A percentile compares a stretch with the other conserved stretches of the same genome.
These are phyloP conservation scores for Calonectria naviculata DNA, from an alignment of 2,329 filamentous ascomycete genomes.

Conservation along the genomic window DNA sequence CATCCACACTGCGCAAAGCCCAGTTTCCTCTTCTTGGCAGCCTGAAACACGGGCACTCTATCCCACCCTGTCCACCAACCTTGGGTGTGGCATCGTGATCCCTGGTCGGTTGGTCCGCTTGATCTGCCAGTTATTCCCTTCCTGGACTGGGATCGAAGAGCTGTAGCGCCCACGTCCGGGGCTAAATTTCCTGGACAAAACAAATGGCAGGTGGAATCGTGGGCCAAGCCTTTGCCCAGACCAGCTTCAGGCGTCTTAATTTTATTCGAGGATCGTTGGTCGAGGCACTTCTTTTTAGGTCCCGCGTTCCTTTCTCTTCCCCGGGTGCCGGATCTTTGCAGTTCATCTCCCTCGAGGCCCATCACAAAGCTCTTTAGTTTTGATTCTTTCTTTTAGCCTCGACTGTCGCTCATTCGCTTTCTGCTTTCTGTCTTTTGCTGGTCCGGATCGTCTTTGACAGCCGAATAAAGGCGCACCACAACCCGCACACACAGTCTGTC, in stretches of 20 bases:
- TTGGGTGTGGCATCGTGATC: slow-evolving; percentile 1
- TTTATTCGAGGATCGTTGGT: slow-evolving; percentile 6
- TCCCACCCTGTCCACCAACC: not conserved
- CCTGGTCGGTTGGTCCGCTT: slow-evolving; percentile 17
- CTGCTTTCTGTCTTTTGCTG: not conserved
- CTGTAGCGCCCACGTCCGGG: slow-evolving; percentile 19
- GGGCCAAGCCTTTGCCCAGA: slow-evolving; percentile 21
- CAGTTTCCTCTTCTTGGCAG: not conserved
- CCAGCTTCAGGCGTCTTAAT: slow-evolving; percentile 29
- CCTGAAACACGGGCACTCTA: slow-evolving; percentile 13
- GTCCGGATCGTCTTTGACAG: slow-evolving; percentile 3
- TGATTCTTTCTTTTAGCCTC: not conserved
- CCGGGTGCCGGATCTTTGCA: not conserved
- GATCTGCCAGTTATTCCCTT: slow-evolving; percentile 32
- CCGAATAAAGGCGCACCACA: not conserved
- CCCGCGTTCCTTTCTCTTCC: not conserved
- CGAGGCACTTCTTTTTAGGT: not conserved
- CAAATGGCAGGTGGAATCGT: slow-evolving; percentile 12
- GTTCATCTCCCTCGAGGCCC: not conserved
- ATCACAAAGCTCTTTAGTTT: not conserved
- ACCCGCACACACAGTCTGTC: not conserved
- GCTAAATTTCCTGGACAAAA: not conserved
- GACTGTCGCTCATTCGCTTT: not conserved
- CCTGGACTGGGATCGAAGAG: slow-evolving; percentile 18
- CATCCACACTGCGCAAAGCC: not conserved